These are phyloP conservation scores for Tolypocladium guangdongense DNA, from an alignment of 2,329 filamentous ascomycete genomes.

Conservation along the genomic window DNA sequence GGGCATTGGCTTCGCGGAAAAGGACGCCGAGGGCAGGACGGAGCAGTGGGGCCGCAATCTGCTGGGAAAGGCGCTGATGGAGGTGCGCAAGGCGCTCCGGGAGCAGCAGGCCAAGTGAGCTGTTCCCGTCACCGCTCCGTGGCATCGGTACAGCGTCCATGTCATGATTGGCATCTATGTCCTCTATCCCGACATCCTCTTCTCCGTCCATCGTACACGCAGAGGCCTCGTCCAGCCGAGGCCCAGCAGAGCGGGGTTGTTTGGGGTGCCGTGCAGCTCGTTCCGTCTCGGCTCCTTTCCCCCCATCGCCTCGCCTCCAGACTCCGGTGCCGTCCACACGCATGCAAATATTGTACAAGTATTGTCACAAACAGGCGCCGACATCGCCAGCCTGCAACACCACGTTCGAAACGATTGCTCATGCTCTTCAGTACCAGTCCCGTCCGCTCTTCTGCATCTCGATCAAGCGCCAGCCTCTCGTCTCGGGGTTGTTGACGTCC, in stretches of 20 bases:
- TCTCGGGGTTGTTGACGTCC: slow-evolving; percentile 95
- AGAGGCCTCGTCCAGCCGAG: slow-evolving; percentile 11
- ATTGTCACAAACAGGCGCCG: not conserved
- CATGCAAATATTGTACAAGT: not conserved
- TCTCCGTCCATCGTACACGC: slow-evolving; percentile 17
- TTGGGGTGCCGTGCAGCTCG: slow-evolving; percentile 13
- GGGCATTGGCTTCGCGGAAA: slow-evolving; percentile 51
- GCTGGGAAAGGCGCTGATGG: slow-evolving; percentile 51
- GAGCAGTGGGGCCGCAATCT: slow-evolving; percentile 52
- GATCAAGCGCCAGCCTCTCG: slow-evolving; percentile 91
- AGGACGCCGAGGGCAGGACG: slow-evolving; percentile 34
- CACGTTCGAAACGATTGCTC: not conserved
- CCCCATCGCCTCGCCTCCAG: slow-evolving; percentile 3
- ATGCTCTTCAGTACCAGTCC: slow-evolving; percentile 53
- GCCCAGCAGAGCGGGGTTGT: slow-evolving; percentile 22
- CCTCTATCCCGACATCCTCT: slow-evolving; percentile 10
- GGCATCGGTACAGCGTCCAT: not conserved
- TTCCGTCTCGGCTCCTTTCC: slow-evolving; percentile 12
- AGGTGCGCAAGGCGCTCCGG: slow-evolving; percentile 41
- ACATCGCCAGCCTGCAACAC: not conserved
- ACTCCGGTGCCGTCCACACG: slow-evolving; percentile 8
- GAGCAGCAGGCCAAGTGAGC: slow-evolving; percentile 18
- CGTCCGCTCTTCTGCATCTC: slow-evolving; percentile 97
- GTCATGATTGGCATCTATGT: slow-evolving; percentile 4
- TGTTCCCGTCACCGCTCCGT: not conserved